Evolutionary conservation across 2,329 filamentous ascomycete species (phyloP).

Genomic region (Ceratocystis albifundus): DNA sequence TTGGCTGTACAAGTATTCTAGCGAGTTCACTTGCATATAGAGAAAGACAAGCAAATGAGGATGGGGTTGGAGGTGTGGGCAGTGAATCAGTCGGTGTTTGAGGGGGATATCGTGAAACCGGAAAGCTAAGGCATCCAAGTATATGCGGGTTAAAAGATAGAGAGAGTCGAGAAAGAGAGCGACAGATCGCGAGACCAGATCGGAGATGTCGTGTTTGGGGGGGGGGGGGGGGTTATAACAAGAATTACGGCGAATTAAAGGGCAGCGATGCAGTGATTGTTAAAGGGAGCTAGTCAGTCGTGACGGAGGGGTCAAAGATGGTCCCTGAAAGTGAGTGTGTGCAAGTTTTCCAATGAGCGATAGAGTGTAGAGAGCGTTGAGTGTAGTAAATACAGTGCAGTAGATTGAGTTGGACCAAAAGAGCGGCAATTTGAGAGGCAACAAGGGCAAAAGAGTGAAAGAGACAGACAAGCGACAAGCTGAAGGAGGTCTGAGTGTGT

Average conservation of each 20-base stretch:
- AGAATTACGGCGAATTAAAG: conserved; percentile 8
- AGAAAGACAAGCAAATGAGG: background rate
- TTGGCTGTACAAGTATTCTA: background rate
- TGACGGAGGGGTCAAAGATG: background rate
- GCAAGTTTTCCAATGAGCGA: background rate
- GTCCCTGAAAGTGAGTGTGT: background rate
- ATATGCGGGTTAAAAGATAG: conserved; percentile 16
- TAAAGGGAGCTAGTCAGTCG: conserved; percentile 2
- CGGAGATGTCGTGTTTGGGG: conserved; percentile 16
- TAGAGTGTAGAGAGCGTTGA: conserved; percentile 3
- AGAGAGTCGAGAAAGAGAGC: conserved; percentile 22
- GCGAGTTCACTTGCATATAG: background rate
- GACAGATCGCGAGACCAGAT: conserved; percentile 24
- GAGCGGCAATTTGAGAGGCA: background rate
- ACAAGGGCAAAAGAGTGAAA: background rate
- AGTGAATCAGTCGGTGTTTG: background rate
- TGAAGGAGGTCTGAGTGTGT: conserved; percentile 23
- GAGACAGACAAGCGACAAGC: background rate
- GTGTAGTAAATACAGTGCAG: background rate
- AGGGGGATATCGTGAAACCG: conserved; percentile 13
- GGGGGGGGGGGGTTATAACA: background rate
- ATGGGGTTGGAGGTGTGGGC: background rate
- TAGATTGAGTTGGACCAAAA: background rate
- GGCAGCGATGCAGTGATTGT: too few relatives aligned
- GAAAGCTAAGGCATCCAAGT: background rate